These are phyloP conservation scores for Canariomyces notabilis DNA, from an alignment of 2,329 filamentous ascomycete genomes.

Conservation along the genomic window DNA sequence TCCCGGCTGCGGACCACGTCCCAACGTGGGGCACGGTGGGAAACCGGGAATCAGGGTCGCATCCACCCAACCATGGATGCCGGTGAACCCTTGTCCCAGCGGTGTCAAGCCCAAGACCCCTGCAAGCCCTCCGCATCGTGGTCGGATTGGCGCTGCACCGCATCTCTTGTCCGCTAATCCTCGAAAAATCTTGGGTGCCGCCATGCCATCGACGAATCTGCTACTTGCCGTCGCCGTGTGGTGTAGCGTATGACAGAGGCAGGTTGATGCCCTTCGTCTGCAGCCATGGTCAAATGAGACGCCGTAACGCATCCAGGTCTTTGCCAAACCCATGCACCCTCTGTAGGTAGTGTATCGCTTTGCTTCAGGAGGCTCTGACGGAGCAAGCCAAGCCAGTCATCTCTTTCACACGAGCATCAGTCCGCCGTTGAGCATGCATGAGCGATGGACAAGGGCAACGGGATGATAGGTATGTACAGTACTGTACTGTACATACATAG, in stretches of 20 bases:
- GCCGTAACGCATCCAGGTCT: neutral
- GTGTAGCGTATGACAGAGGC: conserved; percentile 5
- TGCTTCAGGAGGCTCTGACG: no score
- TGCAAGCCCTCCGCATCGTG: conserved; percentile 8
- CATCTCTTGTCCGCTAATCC: conserved; percentile 2
- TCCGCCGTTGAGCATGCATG: no score
- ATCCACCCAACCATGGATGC: conserved; percentile 26
- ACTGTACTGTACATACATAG: no score
- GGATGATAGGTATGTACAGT: no score
- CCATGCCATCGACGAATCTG: neutral
- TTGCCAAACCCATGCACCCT: no score
- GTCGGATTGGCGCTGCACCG: conserved; percentile 13
- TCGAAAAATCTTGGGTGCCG: neutral
- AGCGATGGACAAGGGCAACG: no score
- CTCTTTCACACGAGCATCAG: no score
- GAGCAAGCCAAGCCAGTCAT: no score
- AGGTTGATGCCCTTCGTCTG: neutral
- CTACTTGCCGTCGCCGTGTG: neutral
- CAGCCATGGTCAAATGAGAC: conserved; percentile 6
- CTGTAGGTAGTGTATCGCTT: no score
- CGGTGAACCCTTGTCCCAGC: conserved; percentile 24
- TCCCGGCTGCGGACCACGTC: conserved; percentile 1
- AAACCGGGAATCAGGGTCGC: conserved; percentile 32
- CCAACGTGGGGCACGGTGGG: conserved; percentile 21
- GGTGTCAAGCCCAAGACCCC: conserved; percentile 21